Evolutionary conservation across 148 eudicot genomes (phyloP).

Genomic region (Arctostaphylos glauca): DNA sequence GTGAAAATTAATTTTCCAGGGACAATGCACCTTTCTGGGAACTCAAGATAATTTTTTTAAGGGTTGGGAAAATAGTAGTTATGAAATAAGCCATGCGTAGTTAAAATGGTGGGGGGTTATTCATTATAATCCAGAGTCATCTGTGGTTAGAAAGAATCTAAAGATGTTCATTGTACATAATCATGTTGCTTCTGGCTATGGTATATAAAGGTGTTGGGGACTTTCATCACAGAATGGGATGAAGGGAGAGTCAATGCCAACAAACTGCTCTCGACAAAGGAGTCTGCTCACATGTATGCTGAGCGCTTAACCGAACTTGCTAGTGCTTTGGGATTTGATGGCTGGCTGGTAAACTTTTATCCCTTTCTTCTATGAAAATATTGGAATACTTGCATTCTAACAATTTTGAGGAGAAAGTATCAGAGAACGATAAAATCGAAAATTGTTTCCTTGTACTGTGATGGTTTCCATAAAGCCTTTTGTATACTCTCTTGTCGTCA

Average conservation of each 20-base stretch:
- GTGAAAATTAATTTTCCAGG: neutral
- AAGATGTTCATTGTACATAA: conserved; percentile 13
- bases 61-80: neutral
- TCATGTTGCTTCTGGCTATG: neutral
- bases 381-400: neutral
- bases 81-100: neutral
- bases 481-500: neutral
- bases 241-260: conserved; percentile 58
- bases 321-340: conserved; percentile 81
- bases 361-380: conserved; percentile 6
- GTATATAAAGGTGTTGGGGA: conserved; percentile 69
- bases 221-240: conserved; percentile 91
- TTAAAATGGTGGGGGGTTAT: neutral
- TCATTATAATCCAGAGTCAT: neutral
- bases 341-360: conserved; percentile 79
- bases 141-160: neutral
- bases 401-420: neutral
- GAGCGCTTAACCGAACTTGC: conserved; percentile 88
- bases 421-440: neutral
- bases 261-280: conserved; percentile 52
- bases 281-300: conserved; percentile 75
- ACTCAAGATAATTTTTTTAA: neutral
- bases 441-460: neutral
- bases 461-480: neutral
- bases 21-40: neutral